Base-by-base conservation (phyloP, 371 early-diverging fungal genomes). In the Mortierella sp. region DNA sequence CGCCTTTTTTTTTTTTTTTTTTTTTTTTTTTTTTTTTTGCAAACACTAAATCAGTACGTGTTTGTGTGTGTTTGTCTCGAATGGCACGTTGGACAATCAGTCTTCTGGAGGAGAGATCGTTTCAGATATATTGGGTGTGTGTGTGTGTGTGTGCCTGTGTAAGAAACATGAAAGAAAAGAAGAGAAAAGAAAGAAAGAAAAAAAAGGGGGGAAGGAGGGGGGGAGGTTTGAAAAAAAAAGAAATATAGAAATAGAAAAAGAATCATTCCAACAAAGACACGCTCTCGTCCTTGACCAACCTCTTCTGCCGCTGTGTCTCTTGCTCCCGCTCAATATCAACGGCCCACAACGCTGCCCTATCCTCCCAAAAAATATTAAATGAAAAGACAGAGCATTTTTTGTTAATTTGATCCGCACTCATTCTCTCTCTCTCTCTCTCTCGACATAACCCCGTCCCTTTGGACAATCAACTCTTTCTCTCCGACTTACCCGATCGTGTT, bases 281-380 rank as follows among this genome's bases (percentile, higher is more conserved):
- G 47, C 46, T 37, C 46, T 45, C 62, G 26, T 66, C 71, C 15
- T 61, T 52, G 4, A 63, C 46, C 4, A 61, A 21, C 50, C 68
- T 76, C 51, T 56, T 76, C 45, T 67, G 62, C 45, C 72, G 23
- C 21, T 71, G 68, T 7, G 60, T 56, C 29, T 76, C 64, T 19
- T 71, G 68, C 5, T 67, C 30, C 25, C 53, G 58, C 37, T 75
- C 71, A 7, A 71, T 52, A 14, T 75, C 76, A 11, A 60, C 66
- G 5, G 76, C 71, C 76, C 76, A 71, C 16, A 75, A 44, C 45
- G 71, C 76, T 4, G 75, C 75, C 11, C 76, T 71, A 62, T 30
- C 0, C 11, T 3, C 6, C 50, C 43, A 21, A 18, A 16, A 43
- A 23, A 44, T 9, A 62, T 37, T 21, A 21, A 51, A 30, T 11